Evolutionary conservation across 306 rosid genomes (phyloP), one percentile per base, ranked within the genome.

Genomic region (Lathyrus tuberosus): DNA sequence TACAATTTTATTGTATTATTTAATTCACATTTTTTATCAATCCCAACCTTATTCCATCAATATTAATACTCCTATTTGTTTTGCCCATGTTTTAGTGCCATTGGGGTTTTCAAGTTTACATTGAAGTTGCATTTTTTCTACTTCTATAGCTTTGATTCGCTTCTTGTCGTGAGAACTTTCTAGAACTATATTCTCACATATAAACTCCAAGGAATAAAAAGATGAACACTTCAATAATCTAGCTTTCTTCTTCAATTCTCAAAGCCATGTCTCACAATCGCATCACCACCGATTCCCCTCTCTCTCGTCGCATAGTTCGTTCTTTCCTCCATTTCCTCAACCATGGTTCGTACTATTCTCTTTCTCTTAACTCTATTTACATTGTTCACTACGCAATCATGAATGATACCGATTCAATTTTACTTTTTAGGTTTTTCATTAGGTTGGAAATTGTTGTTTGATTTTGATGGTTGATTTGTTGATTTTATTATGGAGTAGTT

Each of bases 241-340:
- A 61, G 57, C 63, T 30, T 53, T 22, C 56, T 69, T 60, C 14
- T 48, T 24, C 74, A 57, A 37, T 37, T 7, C 44, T 16, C 66
- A 69, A 52, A 7, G 17, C 14, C 57, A 74, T 68, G 96, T 69
- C 90, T 66, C 71, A 28, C 61, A 53, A 53, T 68, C 71, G 42
- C 79, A 70, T 81, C 71, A 16, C 75, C 56, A 82, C 90, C 65
- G 91, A 90, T 80, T 86, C 91, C 15, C 90, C 87, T 14, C 65
- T 84, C 82, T 76, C 96, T 86, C 89, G 90, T 65, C 93, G 94
- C 80, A 81, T 93, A 74, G 98, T 85, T 70, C 86, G 88, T 44
- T 74, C 98, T 69, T 86, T 93, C 82, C 49, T 90, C 52, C 77
- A 82, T 60, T 93, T 93, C 73, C 97, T 93, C 16, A 52, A 58